Evolutionary conservation across 345 rosid genomes (phyloP).

Genomic region (Ailanthus altissimus): DNA sequence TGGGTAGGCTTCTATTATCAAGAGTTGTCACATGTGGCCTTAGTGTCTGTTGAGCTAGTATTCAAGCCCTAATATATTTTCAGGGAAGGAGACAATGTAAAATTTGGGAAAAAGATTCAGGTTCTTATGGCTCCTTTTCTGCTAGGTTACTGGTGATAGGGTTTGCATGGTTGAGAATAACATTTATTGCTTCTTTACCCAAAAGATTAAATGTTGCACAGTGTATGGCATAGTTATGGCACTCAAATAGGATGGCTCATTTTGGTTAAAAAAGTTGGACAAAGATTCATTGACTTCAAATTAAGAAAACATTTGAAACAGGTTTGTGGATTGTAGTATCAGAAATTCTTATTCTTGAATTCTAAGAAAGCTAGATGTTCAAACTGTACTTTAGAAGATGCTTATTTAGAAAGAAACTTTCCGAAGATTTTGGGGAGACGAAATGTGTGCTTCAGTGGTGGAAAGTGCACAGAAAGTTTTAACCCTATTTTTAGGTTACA

Average conservation of each 20-base stretch:
- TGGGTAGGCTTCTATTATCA: background rate
- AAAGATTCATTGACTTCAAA: conserved; percentile 4
- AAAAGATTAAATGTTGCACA: background rate
- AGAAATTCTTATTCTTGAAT: background rate
- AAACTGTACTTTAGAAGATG: background rate
- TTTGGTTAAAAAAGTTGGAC: background rate
- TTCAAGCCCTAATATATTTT: background rate
- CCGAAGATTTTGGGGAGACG: background rate
- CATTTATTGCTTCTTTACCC: background rate
- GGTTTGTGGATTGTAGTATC: background rate
- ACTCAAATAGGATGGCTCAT: background rate
- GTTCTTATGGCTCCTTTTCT: background rate
- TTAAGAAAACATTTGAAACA: background rate
- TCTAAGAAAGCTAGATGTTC: background rate
- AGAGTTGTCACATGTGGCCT: background rate
- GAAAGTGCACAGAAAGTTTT: background rate
- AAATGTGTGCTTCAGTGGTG: background rate
- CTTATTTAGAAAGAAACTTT: background rate
- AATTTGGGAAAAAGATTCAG: background rate
- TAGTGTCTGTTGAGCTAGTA: background rate
- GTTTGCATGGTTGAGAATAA: background rate
- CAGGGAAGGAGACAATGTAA: background rate
- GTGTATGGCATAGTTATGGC: background rate
- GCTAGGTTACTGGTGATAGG: background rate
- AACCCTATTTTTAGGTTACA: background rate